Evolutionary conservation across 2,329 filamentous ascomycete genomes (phyloP), one percentile per base, ranked within the genome.

Genomic region (Pseudocercospora eumusae): DNA sequence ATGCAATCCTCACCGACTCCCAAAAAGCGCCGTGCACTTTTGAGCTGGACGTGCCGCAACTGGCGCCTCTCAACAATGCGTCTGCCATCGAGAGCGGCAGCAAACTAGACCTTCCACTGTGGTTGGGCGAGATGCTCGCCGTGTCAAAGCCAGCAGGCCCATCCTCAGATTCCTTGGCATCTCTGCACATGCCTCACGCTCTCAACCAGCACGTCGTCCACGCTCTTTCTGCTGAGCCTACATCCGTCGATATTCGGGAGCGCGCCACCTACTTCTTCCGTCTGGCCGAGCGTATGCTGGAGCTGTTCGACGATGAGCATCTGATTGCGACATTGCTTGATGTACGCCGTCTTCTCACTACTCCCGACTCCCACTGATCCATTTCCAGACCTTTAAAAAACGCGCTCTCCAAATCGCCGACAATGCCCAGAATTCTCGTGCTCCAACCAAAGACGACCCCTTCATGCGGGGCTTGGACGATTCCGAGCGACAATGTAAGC

Each of bases 21-120:
- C 91, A 93, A 88, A 98, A 97, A 90, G 86, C 97, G 31, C 93
- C 95, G 44, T 96, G 93, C 80, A 96, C 90, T 56, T 97, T 98
- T 78, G 90, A 96, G 73, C 85, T 97, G 72, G 90, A 93, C 63
- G 88, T 96, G 31, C 89, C 92, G 20, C 88, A 90, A 60, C 85
- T 98, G 50, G 93, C 93, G 68, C 92, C 96, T 75, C 84, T 99
- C 63, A 93, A 91, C 72, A 84, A 90, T 23, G 84, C 83, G 50
- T 82, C 82, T 67, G 83, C 84, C 71, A 88, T 98, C 70, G 95
- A 93, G 75, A 79, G 88, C 59, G 90, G 91, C 63, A 93, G 92
- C 0, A 87, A 88, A 47, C 83, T 98, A 52, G 85, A 89, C 64
- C 86, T 98, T 0, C 95, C 95, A 1, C 83, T 98, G 68, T 99